These are phyloP conservation scores for Infundibulicybe gibba DNA, from an alignment of 768 basidiomycete species.

Conservation along the genomic window DNA sequence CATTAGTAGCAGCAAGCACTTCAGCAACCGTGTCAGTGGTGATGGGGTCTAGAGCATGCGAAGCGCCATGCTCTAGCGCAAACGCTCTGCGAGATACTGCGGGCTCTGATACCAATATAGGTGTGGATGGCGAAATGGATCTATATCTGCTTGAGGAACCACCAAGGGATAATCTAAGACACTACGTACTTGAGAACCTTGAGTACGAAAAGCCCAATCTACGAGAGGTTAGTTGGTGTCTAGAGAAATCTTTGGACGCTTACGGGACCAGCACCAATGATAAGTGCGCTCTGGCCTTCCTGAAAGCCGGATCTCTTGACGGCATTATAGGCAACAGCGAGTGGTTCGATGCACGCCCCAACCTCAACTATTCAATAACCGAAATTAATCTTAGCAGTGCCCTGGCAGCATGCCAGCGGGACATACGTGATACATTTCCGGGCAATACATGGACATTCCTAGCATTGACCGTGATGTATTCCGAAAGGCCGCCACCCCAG, in stretches of 20 bases:
- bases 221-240: not conserved
- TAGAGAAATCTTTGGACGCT: slow-evolving; percentile 4
- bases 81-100: slow-evolving; percentile 30
- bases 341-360: slow-evolving; percentile 40
- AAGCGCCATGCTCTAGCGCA: slow-evolving; percentile 33
- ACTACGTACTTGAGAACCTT: slow-evolving; percentile 29
- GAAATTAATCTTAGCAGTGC: not conserved
- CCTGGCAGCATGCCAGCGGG: not conserved
- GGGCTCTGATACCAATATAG: slow-evolving; percentile 38
- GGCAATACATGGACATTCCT: slow-evolving; percentile 32
- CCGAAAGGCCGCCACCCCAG: slow-evolving; percentile 37
- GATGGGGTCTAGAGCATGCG: slow-evolving; percentile 30
- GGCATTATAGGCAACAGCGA: slow-evolving; percentile 39
- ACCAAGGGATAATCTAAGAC: not conserved
- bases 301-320: slow-evolving; percentile 33
- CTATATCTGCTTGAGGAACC: slow-evolving; percentile 7
- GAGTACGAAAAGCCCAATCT: slow-evolving; percentile 37
- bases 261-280: slow-evolving; percentile 39
- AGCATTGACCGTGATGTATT: slow-evolving; percentile 31
- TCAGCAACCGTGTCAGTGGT: slow-evolving; percentile 18
- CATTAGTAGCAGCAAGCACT: slow-evolving; percentile 21
- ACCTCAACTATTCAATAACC: slow-evolving; percentile 29
- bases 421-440: slow-evolving; percentile 27
- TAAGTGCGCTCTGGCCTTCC: slow-evolving; percentile 30
- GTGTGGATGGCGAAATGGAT: slow-evolving; percentile 19